These are phyloP conservation scores for Fonsecaea multimorphosa DNA, from an alignment of 2,329 filamentous ascomycete species.

Conservation along the genomic window DNA sequence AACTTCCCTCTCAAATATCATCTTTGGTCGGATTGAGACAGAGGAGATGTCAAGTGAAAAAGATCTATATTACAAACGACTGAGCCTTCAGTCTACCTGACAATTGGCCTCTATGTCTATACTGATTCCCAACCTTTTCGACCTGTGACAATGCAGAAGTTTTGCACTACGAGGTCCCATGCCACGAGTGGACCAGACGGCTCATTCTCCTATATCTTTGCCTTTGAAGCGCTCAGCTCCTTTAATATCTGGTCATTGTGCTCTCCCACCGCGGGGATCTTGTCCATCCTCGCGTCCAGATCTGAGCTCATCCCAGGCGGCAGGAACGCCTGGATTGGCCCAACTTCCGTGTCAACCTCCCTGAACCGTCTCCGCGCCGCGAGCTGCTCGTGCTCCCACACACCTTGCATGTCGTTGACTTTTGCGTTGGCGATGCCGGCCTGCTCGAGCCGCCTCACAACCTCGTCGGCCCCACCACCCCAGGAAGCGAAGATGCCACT, in stretches of 20 bases:
- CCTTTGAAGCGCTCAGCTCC: constrained; percentile 46
- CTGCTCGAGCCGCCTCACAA: constrained; percentile 53
- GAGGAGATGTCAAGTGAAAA: not conserved
- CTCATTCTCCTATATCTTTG: not conserved
- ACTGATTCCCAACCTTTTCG: not conserved
- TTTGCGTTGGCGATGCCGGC: constrained; percentile 62
- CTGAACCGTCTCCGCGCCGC: constrained; percentile 59
- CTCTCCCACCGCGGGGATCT: constrained; percentile 58
- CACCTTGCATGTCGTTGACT: constrained; percentile 61
- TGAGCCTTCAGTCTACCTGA: not conserved
- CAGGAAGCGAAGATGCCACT: constrained; percentile 49
- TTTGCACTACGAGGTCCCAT: not conserved
- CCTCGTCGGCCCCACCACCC: constrained; percentile 46
- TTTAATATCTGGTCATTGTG: constrained; percentile 57
- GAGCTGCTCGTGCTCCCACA: constrained; percentile 63
- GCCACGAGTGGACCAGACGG: not conserved
- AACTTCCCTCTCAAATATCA: not conserved
- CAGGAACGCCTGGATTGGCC: constrained; percentile 56
- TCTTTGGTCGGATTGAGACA: not conserved
- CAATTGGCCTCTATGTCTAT: not conserved
- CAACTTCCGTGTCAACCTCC: constrained; percentile 56
- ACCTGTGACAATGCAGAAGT: not conserved
- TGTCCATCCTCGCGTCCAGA: constrained; percentile 49
- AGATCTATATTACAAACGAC: not conserved
- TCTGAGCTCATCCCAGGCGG: constrained; percentile 54